Conservation (phyloP, 2,329 filamentous ascomycete species). For the Cytospora mali region DNA sequence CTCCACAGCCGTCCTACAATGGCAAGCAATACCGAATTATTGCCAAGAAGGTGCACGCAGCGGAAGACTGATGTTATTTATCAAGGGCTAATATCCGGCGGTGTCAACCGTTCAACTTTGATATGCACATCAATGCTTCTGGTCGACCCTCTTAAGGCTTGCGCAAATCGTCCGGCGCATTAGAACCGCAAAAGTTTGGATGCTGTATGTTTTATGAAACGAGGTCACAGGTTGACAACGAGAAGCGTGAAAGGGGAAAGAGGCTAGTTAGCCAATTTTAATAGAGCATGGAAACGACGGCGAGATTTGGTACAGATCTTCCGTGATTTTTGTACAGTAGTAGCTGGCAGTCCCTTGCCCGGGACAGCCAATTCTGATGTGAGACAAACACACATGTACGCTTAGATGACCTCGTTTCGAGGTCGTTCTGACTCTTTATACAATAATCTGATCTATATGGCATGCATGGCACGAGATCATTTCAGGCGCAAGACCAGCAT, state of each 20-base stretch:
- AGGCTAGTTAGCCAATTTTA: conserved; percentile 23
- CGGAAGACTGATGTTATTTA: conserved; percentile 14
- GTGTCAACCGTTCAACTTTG: background rate
- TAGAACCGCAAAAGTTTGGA: conserved; percentile 17
- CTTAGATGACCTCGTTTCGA: background rate
- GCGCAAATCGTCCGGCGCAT: conserved; percentile 5
- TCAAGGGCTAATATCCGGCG: conserved; percentile 11
- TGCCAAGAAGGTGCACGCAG: conserved; percentile 2
- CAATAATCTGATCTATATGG: conserved; percentile 16
- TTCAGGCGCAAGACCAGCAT: conserved; percentile 49
- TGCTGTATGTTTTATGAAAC: conserved; percentile 22
- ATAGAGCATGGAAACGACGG: conserved; percentile 26
- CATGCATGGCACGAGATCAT: conserved; percentile 31
- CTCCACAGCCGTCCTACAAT: background rate
- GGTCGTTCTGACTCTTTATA: conserved; percentile 8
- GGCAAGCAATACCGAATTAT: background rate
- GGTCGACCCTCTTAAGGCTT: background rate
- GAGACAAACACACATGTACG: conserved; percentile 5
- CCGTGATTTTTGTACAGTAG: background rate
- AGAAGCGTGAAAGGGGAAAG: conserved; percentile 3
- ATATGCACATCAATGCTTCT: background rate
- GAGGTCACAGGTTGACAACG: conserved; percentile 24
- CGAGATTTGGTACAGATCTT: background rate
- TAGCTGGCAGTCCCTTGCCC: background rate
- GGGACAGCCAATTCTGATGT: background rate